Evolutionary conservation across 129 eudicot genomes (phyloP).

Genomic region (Flaveria linearis): DNA sequence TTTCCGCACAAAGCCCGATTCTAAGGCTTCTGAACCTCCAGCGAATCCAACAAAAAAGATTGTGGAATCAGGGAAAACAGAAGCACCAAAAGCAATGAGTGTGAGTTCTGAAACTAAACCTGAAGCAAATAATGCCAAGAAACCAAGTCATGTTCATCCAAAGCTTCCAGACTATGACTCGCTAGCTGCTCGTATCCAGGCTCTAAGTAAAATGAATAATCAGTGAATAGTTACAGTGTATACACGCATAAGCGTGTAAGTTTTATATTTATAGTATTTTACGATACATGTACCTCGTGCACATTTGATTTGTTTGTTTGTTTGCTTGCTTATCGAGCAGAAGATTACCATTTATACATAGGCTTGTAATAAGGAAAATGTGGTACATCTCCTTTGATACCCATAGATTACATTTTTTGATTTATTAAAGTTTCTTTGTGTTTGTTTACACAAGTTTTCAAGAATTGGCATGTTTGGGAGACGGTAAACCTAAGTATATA

Average conservation of each 20-base stretch:
- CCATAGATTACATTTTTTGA: conserved; percentile 11
- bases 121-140: conserved; percentile 42
- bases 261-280: background rate
- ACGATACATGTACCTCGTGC: conserved; percentile 6
- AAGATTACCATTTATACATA: conserved; percentile 9
- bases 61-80: conserved; percentile 27
- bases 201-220: conserved; percentile 43
- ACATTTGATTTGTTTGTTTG: conserved; percentile 21
- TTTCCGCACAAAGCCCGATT: conserved; percentile 6
- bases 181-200: conserved; percentile 58
- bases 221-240: conserved; percentile 30
- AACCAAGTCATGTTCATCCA: conserved; percentile 89
- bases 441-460: conserved; percentile 2
- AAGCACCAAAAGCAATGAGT: conserved; percentile 27
- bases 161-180: conserved; percentile 84
- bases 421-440: background rate
- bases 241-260: conserved; percentile 1
- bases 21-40: conserved; percentile 36
- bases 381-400: conserved; percentile 13
- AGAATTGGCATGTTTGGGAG: background rate
- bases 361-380: background rate
- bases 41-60: conserved; percentile 27
- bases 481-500: background rate
- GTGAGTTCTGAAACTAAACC: conserved; percentile 24
- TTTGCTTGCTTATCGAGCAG: background rate